Base-by-base conservation (phyloP, 2,329 filamentous ascomycete genomes). In the Aspergillus transmontanensis region DNA sequence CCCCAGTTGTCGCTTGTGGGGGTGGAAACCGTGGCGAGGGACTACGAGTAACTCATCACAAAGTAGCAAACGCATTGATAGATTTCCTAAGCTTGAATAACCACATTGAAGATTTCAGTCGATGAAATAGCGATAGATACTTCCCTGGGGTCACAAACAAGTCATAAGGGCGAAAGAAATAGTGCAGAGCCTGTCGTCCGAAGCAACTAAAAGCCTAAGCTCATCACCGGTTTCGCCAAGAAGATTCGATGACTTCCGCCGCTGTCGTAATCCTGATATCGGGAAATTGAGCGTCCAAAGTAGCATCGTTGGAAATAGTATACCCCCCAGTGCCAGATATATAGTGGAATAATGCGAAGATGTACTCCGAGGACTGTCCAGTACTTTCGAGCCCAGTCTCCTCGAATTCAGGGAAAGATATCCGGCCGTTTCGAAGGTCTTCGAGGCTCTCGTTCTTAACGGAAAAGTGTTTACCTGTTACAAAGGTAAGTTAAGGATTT, bases 321-420 rank as follows among this genome's bases (percentile, higher is more conserved):
- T 61, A 61, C 21, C 45, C 54, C 14, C 59, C 53, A 7, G 43
- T 57, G 19, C 36, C 48, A 14, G 59, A 55, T 3, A 57, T 26
- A n/a, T n/a, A 39, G 30, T 61, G 53, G 5, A 61, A 61, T 9
- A 51, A 16, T 3, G 59, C 51, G 26, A 61, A 43, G 43, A 61
- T 61, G 12, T 43, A 34, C 53, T 61, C 59, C 16, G 34, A 19
- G 2, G 59, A 61, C 16, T 7, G 51, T 4, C 28, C 59, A 3
- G 41, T 39, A 11, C 32, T 19, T 32, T 61, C 53, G 7, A 61
- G 45, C 7, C 59, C 59, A 16, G 59, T 56, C 2, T 61, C 41
- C 7, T 39, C n/a, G 5, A 61, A 57, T 19, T 61, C 53, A 7
- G 59, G 59, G 21, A 60, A 61, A 4, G 43, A 61, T 16, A 61